Evolutionary conservation across 208 protist species (phyloP), one percentile per base, ranked within the genome.

Genomic region (Porcisia hertigi): DNA sequence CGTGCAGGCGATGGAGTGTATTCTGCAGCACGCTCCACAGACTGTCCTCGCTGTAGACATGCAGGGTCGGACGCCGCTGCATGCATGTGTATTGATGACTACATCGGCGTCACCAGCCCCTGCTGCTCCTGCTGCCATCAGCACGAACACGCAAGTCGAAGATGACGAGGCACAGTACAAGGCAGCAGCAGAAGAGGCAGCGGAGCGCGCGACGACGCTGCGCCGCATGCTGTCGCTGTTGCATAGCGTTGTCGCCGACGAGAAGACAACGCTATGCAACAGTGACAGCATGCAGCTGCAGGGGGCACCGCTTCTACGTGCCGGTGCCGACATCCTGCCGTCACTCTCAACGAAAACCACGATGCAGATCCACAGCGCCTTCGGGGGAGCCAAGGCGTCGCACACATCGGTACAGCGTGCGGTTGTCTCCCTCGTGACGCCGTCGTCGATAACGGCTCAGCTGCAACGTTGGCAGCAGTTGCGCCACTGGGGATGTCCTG

Each of bases 21-120:
- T 95, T 20, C 65, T 91, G 9, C 34, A 63, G 23, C 41, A 67
- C 49, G 74, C 78, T 9, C 82, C 83, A 25, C 60, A 25, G 11
- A 67, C 60, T 36, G 81, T 76, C 14, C 80, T 89, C 20, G 76
- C 78, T 18, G 63, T 92, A 30, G 88, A 93, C 65, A 70, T 73
- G 9, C 79, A 85, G 66, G 91, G 91, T n/a, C 84, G 77, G 69
- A 85, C 83, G 23, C 83, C 88, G 36, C 74, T 95, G 55, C 91
- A 95, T 39, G 81, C 85, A 39, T 82, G 79, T 39, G 76, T 86
- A 45, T 34, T 80, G 34, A 75, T 77, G 84, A 7, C 36, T 36
- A 0, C 77, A 30, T 69, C 67, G 39, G 16, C 58, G 45, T 18
- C 47, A 52, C 8, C 47, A 52, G 8, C 47, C 47, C 11, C 47